phyloP scores from a whole-genome alignment of 495 filamentous ascomycete species.

The Thermochaetoides thermophila region DNA sequence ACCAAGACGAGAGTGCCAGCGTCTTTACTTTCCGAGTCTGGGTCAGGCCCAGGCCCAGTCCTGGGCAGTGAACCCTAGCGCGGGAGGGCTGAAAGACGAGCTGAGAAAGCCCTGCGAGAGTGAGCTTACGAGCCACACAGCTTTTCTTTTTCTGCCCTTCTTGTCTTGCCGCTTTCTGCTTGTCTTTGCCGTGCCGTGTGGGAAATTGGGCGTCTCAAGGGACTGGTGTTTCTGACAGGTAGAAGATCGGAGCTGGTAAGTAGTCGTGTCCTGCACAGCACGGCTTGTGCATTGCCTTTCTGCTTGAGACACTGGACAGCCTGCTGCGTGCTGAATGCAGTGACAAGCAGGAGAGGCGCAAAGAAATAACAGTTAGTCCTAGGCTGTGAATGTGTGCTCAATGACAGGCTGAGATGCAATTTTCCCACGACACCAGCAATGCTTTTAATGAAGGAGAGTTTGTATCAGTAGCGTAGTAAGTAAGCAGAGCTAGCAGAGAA shows the following conservation, averaged over 20 bases:
- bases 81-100: slow-evolving; percentile 20
- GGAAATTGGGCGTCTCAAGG: slow-evolving; percentile 8
- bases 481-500: too few relatives aligned
- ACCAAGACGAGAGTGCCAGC: too few relatives aligned
- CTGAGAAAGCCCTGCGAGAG: slow-evolving; percentile 7
- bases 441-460: too few relatives aligned
- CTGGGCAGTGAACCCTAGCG: slow-evolving; percentile 13
- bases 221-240: neutral
- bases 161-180: too few relatives aligned
- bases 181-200: too few relatives aligned
- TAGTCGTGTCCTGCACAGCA: too few relatives aligned
- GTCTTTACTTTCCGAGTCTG: slow-evolving; percentile 11
- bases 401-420: too few relatives aligned
- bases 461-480: too few relatives aligned
- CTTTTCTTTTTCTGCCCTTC: slow-evolving; percentile 8
- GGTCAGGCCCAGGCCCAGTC: slow-evolving; percentile 12
- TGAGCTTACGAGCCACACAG: slow-evolving; percentile 9
- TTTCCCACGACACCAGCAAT: too few relatives aligned
- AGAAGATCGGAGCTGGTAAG: too few relatives aligned
- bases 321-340: slow-evolving; percentile 1
- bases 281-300: too few relatives aligned
- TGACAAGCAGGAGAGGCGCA: neutral
- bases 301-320: neutral
- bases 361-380: neutral
- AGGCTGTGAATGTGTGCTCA: too few relatives aligned